phyloP scores from a whole-genome alignment of 2,329 filamentous ascomycete species.

The Dothideomycetidae sp. region DNA sequence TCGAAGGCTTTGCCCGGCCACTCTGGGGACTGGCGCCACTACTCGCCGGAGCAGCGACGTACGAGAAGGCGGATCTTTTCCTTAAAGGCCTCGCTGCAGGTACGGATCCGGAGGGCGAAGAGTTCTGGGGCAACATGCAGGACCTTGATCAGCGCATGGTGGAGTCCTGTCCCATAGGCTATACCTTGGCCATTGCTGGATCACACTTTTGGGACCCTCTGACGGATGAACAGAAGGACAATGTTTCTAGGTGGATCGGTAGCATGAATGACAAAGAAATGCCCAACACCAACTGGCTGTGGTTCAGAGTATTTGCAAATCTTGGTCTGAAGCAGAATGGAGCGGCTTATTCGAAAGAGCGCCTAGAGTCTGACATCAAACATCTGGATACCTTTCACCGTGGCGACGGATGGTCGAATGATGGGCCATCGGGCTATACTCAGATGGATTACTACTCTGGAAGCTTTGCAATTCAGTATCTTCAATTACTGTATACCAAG shows the following conservation, averaged over 20 bases:
- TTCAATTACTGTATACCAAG: conserved; percentile 64
- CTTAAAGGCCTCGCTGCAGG: conserved; percentile 56
- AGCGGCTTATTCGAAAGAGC: conserved; percentile 52
- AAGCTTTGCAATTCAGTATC: conserved; percentile 67
- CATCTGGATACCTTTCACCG: conserved; percentile 70
- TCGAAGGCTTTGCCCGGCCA: conserved; percentile 62
- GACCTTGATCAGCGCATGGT: conserved; percentile 76
- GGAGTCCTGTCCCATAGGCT: conserved; percentile 69
- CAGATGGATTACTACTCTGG: conserved; percentile 81
- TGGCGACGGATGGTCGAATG: conserved; percentile 67
- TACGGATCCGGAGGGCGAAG: conserved; percentile 52
- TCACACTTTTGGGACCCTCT: conserved; percentile 52
- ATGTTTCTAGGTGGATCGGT: conserved; percentile 58
- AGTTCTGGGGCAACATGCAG: conserved; percentile 64
- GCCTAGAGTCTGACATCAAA: conserved; percentile 60
- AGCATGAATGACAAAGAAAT: conserved; percentile 67
- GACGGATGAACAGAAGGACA: conserved; percentile 45
- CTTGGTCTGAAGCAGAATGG: conserved; percentile 63
- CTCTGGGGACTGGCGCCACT: conserved; percentile 62
- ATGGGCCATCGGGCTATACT: conserved; percentile 62
- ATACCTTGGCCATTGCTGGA: conserved; percentile 54
- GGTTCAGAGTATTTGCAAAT: conserved; percentile 77
- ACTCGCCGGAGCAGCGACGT: conserved; percentile 52
- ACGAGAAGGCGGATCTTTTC: conserved; percentile 50
- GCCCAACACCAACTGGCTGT: conserved; percentile 56